Evolutionary conservation across 2,329 filamentous ascomycete genomes (phyloP).

Genomic region (Epichloe gansuensis): DNA sequence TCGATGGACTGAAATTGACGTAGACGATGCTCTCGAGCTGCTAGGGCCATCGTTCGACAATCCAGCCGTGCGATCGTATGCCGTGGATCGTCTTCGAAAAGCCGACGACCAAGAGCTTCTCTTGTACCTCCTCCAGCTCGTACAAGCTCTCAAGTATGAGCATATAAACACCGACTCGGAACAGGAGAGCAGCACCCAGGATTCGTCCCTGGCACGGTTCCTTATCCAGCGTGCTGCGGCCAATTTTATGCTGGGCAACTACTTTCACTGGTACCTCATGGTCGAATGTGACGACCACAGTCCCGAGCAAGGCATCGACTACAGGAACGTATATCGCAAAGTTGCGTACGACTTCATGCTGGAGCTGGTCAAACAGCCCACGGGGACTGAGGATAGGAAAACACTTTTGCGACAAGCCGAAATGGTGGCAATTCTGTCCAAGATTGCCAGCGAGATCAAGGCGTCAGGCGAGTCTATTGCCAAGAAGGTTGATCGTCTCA

Average conservation of each 20-base stretch:
- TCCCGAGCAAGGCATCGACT: conserved; percentile 59
- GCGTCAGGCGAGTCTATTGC: conserved; percentile 65
- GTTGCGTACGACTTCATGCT: conserved; percentile 95
- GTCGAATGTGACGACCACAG: conserved; percentile 87
- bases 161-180: conserved; percentile 49
- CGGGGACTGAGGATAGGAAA: conserved; percentile 61
- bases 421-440: conserved; percentile 73
- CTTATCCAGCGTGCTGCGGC: conserved; percentile 76
- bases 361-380: conserved; percentile 60
- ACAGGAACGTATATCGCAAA: conserved; percentile 79
- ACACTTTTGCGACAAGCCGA: conserved; percentile 79
- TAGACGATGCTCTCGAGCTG: conserved; percentile 90
- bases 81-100: conserved; percentile 82
- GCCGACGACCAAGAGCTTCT: conserved; percentile 86
- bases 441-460: conserved; percentile 80
- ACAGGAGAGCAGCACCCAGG: conserved; percentile 47
- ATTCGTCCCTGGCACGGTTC: conserved; percentile 82
- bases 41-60: conserved; percentile 90
- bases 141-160: conserved; percentile 93
- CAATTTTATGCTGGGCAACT: conserved; percentile 86
- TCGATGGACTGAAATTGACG: conserved; percentile 93
- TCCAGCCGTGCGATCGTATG: conserved; percentile 76
- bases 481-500: conserved; percentile 73
- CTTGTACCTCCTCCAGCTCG: conserved; percentile 83
- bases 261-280: conserved; percentile 97